Evolutionary conservation across 2,329 filamentous ascomycete species (phyloP), one percentile per base, ranked within the genome.

Genomic region (Microsporum ferrugineum): DNA sequence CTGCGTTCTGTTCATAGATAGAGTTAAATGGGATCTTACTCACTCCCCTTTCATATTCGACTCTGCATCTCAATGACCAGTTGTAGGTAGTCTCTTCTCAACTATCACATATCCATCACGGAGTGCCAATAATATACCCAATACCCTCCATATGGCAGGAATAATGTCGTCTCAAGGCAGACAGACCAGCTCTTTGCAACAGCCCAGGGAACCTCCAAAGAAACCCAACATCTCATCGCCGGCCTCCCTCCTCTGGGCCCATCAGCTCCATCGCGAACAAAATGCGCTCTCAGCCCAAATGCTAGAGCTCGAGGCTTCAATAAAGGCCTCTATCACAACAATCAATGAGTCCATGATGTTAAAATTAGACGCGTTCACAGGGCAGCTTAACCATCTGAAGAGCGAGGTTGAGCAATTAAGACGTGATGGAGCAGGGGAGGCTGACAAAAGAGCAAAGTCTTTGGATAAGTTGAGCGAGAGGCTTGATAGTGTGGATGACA

Each of bases 191-290:
- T 53, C 57, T 10, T 39, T 41, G 23, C 12, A 36, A 36, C 49
- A 33, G 12, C 6, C 49, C 10, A 53, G 34, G 14, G 27, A 53
- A 33, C 3, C 27, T 2, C 27, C 29, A 8, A 34, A 33, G 12
- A 57, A 61, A 23, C 39, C 59, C n/a, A 59, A 43, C 41, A 53
- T 60, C 17, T n/a, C 60, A 31, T 66, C 14, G 31, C 65, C 61
- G 2, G 43, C 49, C 12, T 66, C 70, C 5, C 66, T 75, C 27
- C 71, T 76, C 58, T 75, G 73, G 73, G 72, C 71, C 4, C 69
- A 74, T 63, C 69, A 75, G 59, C 66, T 75, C n/a, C 71, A 70
- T 17, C 72, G 72, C 23, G 71, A 74, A 61, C 71, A 74, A 62
- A 66, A 69, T 49, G 66, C 68, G 33, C 67, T 75, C 6, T 63